Base-by-base conservation (phyloP, 78 protist genomes). In the Fonticula alba region DNA sequence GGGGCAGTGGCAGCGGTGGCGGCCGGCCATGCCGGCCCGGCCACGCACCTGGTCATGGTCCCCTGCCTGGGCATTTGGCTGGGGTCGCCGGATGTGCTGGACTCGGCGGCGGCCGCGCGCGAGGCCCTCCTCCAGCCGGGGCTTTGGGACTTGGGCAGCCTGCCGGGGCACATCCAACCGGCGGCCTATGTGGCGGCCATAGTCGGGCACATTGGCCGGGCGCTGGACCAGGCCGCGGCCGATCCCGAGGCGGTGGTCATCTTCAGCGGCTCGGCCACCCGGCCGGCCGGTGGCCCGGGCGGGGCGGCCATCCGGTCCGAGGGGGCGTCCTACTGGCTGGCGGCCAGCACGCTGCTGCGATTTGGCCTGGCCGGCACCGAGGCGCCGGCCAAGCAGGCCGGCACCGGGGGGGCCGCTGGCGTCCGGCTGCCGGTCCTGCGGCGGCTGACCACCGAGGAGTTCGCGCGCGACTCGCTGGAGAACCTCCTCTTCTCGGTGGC, bases 401-500 rank as follows among this genome's bases (percentile, higher is more conserved):
- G 7, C 43, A 38, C 43, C 17, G 17, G 43, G 43, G 17, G 3
- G 17, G 43, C 17, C 43, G 43, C 43, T 9, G 17, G 7, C 17
- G 43, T 38, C 43, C 17, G 17, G 43, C 43, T 3, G 17, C 43
- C 7, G 43, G 17, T 38, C 43, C 17, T 3, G 43, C 7, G 43
- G 52, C 51, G 72, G 17, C n/a, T 31, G 33, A 35, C 5, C 5
- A 19, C 26, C 14, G 72, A 67, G 46, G 53, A 35, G 22, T 38
- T 31, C 22, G 71, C 72, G 17, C 51, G 63, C 17, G 72, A 67
- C 56, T 67, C 72, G 31, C 19, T 67, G 27, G 72, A 67, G 51
- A 67, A 67, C 35, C 32, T 67, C 37, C 31, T 67, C 26, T 67
- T 67, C 49, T 10, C 53, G 7, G 3, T 67, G 19, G 61, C 67